phyloP scores from a whole-genome alignment of 306 rosid species.

The Begonia fuchsioides region DNA sequence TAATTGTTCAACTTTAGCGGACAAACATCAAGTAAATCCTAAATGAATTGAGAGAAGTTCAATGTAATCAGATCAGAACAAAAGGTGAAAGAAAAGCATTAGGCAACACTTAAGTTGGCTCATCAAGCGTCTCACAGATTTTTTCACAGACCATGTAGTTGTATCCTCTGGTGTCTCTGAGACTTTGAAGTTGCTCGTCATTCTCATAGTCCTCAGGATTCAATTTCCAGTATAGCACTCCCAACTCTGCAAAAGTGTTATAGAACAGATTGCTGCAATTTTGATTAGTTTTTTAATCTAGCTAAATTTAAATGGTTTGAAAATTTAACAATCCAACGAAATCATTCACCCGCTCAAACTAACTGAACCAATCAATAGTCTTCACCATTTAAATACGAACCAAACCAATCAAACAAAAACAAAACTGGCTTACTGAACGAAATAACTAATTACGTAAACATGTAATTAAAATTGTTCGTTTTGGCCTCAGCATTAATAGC shows the following conservation, averaged over 20 bases:
- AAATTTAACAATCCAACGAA: too few relatives aligned
- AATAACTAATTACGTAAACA: too few relatives aligned
- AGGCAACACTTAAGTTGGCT: not conserved
- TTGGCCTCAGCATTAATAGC: not conserved
- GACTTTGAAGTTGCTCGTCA: slow-evolving; percentile 44
- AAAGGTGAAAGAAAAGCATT: not conserved
- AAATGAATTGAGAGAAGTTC: not conserved
- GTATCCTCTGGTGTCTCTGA: slow-evolving; percentile 68
- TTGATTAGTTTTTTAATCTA: not conserved
- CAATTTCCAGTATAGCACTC: slow-evolving; percentile 41
- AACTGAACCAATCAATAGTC: too few relatives aligned
- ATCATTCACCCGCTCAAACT: too few relatives aligned
- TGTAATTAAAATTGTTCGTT: not conserved
- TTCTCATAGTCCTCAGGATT: slow-evolving; percentile 34
- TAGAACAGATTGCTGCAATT: not conserved
- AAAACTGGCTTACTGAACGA: too few relatives aligned
- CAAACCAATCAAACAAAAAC: too few relatives aligned
- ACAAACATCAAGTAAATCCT: slow-evolving; percentile 78
- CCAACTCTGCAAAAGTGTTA: slow-evolving; percentile 21
- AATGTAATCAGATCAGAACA: not conserved
- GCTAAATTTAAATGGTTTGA: too few relatives aligned
- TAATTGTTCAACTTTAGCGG: slow-evolving; percentile 64
- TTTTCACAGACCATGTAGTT: slow-evolving; percentile 47
- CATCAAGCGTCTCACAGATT: too few relatives aligned
- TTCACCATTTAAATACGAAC: too few relatives aligned